phyloP scores from a whole-genome alignment of 768 basidiomycete species.

The Tephrocybe sp. region DNA sequence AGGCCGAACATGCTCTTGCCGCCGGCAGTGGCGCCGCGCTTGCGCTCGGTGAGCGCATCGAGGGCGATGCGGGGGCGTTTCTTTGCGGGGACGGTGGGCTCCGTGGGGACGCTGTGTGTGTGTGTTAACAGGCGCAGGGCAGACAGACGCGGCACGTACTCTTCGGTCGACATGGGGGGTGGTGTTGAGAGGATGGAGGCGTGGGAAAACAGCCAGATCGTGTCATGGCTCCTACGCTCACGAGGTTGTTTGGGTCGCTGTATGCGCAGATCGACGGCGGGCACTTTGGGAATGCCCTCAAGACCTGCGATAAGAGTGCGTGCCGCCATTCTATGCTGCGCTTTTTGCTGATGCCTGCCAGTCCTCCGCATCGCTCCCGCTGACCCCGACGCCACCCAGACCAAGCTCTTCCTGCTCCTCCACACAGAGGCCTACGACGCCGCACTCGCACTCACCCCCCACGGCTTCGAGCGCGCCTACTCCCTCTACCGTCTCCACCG shows the following conservation, averaged over 20 bases:
- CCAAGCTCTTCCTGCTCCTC: conserved; percentile 84
- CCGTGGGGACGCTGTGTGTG: conserved; percentile 44
- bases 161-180: conserved; percentile 52
- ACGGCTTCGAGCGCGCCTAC: conserved; percentile 75
- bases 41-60: conserved; percentile 35
- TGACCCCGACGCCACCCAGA: conserved; percentile 74
- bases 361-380: conserved; percentile 69
- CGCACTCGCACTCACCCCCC: conserved; percentile 64
- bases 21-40: too few relatives aligned
- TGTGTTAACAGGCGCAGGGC: too few relatives aligned
- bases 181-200: conserved; percentile 21
- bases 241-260: conserved; percentile 63
- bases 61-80: conserved; percentile 78
- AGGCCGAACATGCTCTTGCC: conserved; percentile 89
- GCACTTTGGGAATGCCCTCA: conserved; percentile 81
- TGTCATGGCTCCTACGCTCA: too few relatives aligned
- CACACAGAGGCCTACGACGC: conserved; percentile 81
- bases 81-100: conserved; percentile 39
- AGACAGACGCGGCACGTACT: conserved; percentile 29
- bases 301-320: conserved; percentile 91
- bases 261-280: conserved; percentile 91
- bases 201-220: too few relatives aligned
- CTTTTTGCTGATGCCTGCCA: conserved; percentile 26
- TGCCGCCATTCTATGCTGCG: conserved; percentile 19
- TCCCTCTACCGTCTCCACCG: conserved; percentile 82